Conservation (phyloP, 208 protist species). For the Acanthamoeba culbertsoni region DNA sequence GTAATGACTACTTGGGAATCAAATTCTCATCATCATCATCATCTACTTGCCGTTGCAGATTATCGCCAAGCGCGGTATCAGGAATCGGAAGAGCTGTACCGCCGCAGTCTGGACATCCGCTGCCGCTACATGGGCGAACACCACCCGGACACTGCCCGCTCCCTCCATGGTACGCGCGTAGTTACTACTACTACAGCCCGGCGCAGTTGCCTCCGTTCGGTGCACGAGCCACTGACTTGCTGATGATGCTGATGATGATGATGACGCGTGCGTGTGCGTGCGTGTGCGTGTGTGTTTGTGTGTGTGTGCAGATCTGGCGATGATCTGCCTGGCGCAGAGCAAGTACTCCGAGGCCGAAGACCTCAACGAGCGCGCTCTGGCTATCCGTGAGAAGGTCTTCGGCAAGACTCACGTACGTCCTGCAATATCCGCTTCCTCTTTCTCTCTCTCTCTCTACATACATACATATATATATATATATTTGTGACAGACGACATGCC, state of each 20-base stretch:
- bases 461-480: no score
- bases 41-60: no score
- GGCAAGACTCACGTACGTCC: constrained; percentile 59
- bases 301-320: not conserved
- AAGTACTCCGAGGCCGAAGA: constrained; percentile 41
- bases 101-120: constrained; percentile 41
- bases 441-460: not conserved
- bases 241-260: no score
- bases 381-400: constrained; percentile 60
- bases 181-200: no score
- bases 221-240: no score
- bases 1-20: not conserved
- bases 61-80: constrained; percentile 46
- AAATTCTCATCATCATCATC: no score
- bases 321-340: constrained; percentile 58
- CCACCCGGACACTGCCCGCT: constrained; percentile 58
- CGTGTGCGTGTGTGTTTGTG: no score
- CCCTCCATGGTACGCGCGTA: not conserved
- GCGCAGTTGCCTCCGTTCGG: no score
- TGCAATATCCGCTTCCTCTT: not conserved
- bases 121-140: constrained; percentile 31
- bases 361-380: constrained; percentile 43
- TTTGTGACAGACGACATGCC: no score
- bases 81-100: constrained; percentile 44
- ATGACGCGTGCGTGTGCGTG: no score